Base-by-base conservation (phyloP, 441 rosid genomes). In the Metrosideros polymorpha region DNA sequence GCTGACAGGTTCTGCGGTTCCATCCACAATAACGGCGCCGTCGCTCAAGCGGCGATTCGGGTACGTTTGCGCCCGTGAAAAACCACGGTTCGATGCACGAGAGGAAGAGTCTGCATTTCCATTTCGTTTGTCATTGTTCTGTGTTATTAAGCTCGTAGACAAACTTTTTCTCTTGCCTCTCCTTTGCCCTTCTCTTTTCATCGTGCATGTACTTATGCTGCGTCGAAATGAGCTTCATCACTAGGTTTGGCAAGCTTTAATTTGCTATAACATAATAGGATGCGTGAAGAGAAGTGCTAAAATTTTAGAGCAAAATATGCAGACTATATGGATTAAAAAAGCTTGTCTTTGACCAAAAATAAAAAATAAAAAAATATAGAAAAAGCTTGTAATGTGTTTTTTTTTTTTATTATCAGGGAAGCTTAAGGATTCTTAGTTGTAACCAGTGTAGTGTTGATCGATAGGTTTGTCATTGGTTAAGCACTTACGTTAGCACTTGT, bases 1-100 rank as follows among this genome's bases (percentile, higher is more conserved):
- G 61, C 91, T 15, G 83, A 63, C 55, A 77, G 76, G 82, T 89
- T 92, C 59, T 54, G 77, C 83, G 27, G 49, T 56, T 55, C 83
- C 84, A 6, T 53, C 66, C 3, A 43, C 12, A 76, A 88, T n/a
- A 75, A 87, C 86, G 75, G 54, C 43, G 79, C 93, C 47, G 93
- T 94, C 29, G 50, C 43, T 32, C 32, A 83, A 56, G 50, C 30
- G 57, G 94, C 91, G 86, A 92, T 95, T 86, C 93, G 92, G 99
- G 99, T 97, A 91, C 42, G 47, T 52, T 12, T 24, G 49, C 12
- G 2, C 18, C 18, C 29, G 45, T 1, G 32, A 57, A 75, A 35
- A 6, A 13, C 29, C 49, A 1, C 49, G 29, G 29, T 24, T 24
- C 49, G 14, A 3, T 43, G 82, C 6, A 17, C 12, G 82, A 75